These are phyloP conservation scores for Ogataea kodamae DNA, from an alignment of 805 yeast species.

Conservation along the genomic window DNA sequence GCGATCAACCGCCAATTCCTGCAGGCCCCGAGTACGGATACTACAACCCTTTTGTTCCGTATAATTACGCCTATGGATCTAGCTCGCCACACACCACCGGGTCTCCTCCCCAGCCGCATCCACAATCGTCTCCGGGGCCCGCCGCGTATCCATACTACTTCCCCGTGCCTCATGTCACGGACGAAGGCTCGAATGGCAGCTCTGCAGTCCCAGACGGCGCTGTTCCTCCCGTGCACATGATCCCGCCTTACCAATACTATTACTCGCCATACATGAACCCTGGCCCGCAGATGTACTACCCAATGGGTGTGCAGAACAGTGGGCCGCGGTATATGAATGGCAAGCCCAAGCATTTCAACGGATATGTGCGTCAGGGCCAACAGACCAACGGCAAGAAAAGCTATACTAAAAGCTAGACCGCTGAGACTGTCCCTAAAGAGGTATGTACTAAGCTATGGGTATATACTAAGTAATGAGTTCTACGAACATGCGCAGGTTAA, in stretches of 20 bases:
- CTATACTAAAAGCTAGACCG: constrained; percentile 7
- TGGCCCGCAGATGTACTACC: constrained; percentile 14
- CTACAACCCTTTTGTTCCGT: constrained; percentile 16
- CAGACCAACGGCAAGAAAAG: constrained; percentile 6
- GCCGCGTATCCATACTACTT: constrained; percentile 17
- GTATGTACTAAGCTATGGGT: constrained; percentile 2
- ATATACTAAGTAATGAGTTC: constrained; percentile 8
- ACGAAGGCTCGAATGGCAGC: background rate
- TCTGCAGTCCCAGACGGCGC: constrained; percentile 2
- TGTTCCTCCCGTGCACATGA: constrained; percentile 11
- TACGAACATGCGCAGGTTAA: constrained; percentile 1
- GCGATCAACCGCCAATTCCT: too few relatives aligned
- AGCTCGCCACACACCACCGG: constrained; percentile 8
- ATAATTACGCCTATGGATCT: constrained; percentile 11
- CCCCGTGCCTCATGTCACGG: constrained; percentile 10
- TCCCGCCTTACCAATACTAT: constrained; percentile 17
- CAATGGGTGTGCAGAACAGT: constrained; percentile 3
- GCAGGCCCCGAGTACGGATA: constrained; percentile 17
- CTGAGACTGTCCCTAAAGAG: constrained; percentile 3
- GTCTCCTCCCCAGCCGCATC: constrained; percentile 4
- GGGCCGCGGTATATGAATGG: constrained; percentile 11
- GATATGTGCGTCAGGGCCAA: constrained; percentile 3
- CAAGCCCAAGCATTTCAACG: constrained; percentile 9
- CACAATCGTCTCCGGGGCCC: constrained; percentile 4
- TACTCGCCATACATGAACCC: constrained; percentile 17